A percentile compares a stretch with the other conserved stretches of the same genome.
These are phyloP conservation scores for Talaromyces thailandensis DNA, from an alignment of 495 filamentous ascomycete species.

Conservation along the genomic window DNA sequence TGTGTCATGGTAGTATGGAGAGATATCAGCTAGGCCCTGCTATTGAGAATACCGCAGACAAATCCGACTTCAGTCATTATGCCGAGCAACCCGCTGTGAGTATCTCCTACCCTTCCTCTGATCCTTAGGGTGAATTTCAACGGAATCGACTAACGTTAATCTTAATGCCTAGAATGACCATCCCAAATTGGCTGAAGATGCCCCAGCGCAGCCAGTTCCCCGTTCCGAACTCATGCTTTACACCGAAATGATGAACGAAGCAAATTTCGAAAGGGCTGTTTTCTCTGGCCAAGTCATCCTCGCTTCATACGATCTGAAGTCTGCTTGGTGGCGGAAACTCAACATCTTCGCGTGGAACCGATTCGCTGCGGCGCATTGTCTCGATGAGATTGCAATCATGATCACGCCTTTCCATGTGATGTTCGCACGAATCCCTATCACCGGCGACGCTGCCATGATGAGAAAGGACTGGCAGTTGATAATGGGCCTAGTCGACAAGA, in stretches of 20 bases:
- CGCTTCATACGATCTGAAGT: background rate
- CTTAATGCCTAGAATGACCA: background rate
- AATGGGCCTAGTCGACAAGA: background rate
- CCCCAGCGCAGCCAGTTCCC: background rate
- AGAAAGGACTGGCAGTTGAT: background rate
- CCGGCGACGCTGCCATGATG: background rate
- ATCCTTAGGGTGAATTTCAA: background rate
- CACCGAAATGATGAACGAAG: background rate
- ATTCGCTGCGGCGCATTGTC: background rate
- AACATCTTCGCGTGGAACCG: background rate
- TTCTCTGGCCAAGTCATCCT: background rate
- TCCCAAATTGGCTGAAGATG: background rate
- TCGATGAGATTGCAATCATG: background rate
- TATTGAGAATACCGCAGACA: background rate
- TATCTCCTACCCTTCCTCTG: background rate
- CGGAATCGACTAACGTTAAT: background rate
- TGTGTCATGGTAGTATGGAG: background rate
- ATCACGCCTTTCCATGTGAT: background rate
- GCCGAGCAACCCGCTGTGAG: background rate
- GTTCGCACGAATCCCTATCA: background rate
- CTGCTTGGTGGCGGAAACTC: background rate
- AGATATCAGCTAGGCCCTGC: background rate
- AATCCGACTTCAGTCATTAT: background rate
- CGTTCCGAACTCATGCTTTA: background rate
- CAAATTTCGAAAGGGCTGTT: background rate